Evolutionary conservation across 305 asterid species (phyloP).

Genomic region (Fraxinus sp.): DNA sequence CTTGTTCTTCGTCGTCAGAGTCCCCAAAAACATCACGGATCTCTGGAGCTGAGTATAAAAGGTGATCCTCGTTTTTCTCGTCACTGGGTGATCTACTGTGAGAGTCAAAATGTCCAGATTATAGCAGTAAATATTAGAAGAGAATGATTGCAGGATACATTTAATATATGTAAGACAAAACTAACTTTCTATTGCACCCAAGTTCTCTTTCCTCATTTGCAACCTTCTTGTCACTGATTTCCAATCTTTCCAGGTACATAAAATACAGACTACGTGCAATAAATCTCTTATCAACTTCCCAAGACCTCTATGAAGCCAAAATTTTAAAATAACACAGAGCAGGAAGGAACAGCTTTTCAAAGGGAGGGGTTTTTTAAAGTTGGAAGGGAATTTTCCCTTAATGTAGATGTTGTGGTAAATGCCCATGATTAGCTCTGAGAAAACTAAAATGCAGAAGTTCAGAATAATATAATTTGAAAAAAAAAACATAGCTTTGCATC

Average conservation of each 20-base stretch:
- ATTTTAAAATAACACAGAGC: neutral
- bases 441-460: conserved; percentile 2
- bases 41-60: conserved; percentile 73
- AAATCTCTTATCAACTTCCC: neutral
- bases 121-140: conserved; percentile 14
- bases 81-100: conserved; percentile 55
- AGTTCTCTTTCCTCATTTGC: neutral
- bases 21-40: conserved; percentile 97
- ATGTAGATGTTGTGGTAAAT: neutral
- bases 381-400: neutral
- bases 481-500: neutral
- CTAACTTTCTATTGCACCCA: neutral
- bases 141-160: neutral
- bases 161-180: neutral
- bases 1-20: conserved; percentile 85
- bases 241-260: neutral
- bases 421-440: neutral
- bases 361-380: neutral
- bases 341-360: neutral
- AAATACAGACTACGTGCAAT: neutral
- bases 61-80: conserved; percentile 66
- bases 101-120: conserved; percentile 21
- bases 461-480: neutral
- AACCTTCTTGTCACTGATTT: neutral
- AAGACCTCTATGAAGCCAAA: neutral